A percentile compares a stretch with the other conserved stretches of the same genome.
Conservation (phyloP, 2,329 filamentous ascomycete genomes). For the Emmonsiellopsis sp. region DNA sequence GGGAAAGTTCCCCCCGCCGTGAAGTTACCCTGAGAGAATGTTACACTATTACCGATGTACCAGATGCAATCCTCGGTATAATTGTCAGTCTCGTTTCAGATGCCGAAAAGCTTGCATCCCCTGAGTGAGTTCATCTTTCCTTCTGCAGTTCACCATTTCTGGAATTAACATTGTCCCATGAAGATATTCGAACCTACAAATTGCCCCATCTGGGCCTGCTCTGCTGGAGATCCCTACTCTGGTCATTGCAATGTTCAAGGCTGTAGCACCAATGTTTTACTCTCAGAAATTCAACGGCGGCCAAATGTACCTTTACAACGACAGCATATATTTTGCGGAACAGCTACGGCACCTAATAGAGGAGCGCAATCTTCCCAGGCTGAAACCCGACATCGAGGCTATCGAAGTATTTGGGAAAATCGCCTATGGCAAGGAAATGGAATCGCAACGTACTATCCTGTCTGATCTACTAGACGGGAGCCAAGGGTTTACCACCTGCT, state of each 20-base stretch:
- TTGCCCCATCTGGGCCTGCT: conserved; percentile 33
- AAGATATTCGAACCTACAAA: conserved; percentile 24
- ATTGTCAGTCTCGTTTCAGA: conserved; percentile 34
- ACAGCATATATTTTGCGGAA: conserved; percentile 49
- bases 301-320: conserved; percentile 58
- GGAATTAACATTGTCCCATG: background rate
- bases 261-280: conserved; percentile 38
- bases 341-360: conserved; percentile 41
- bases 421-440: conserved; percentile 56
- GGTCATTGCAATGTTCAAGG: conserved; percentile 42
- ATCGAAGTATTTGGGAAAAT: conserved; percentile 51
- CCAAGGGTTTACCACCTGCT: conserved; percentile 52
- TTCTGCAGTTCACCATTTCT: background rate
- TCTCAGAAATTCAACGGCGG: conserved; percentile 37
- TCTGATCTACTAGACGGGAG: conserved; percentile 54
- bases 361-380: conserved; percentile 37
- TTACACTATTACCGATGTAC: conserved; percentile 82
- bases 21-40: conserved; percentile 74
- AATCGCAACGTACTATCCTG: conserved; percentile 53
- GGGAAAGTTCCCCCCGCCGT: conserved; percentile 25
- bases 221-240: conserved; percentile 38
- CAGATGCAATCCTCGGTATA: conserved; percentile 56
- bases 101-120: conserved; percentile 27
- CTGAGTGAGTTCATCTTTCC: conserved; percentile 22
- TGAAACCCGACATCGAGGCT: conserved; percentile 45